These are phyloP conservation scores for Fomitopsis serialis DNA, from an alignment of 768 basidiomycete genomes.

Conservation along the genomic window DNA sequence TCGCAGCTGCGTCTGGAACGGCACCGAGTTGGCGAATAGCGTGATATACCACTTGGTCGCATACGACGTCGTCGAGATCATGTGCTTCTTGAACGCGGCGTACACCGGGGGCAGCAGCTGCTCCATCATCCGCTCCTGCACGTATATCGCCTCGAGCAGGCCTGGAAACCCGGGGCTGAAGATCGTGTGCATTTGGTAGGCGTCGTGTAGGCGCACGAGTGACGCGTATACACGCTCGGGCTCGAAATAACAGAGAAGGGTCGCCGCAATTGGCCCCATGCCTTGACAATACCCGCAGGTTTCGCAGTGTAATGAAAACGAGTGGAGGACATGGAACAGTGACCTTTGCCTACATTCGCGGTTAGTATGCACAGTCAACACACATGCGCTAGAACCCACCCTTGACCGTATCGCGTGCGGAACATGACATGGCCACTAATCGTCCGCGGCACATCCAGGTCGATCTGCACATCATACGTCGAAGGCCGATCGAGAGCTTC, in stretches of 20 bases:
- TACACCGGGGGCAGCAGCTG: constrained; percentile 88
- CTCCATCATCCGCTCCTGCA: constrained; percentile 88
- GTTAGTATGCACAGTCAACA: not conserved
- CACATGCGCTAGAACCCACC: constrained; percentile 48
- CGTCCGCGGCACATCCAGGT: constrained; percentile 94
- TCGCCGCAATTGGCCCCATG: constrained; percentile 97
- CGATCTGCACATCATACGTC: constrained; percentile 92
- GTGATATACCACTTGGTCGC: constrained; percentile 99
- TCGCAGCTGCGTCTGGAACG: constrained; percentile 90
- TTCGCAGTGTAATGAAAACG: constrained; percentile 79
- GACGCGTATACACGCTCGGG: constrained; percentile 84
- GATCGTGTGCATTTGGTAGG: constrained; percentile 81
- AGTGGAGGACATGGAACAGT: constrained; percentile 91
- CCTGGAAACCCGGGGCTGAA: constrained; percentile 96
- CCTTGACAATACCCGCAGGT: constrained; percentile 97
- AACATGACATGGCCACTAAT: constrained; percentile 95
- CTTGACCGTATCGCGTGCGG: constrained; percentile 90
- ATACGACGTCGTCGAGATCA: constrained; percentile 90
- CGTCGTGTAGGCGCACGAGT: constrained; percentile 84
- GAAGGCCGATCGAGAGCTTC: constrained; percentile 76
- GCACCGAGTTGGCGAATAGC: constrained; percentile 90
- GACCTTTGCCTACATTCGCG: constrained; percentile 75
- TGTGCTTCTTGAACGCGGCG: constrained; percentile 77
- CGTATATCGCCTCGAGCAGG: constrained; percentile 90
- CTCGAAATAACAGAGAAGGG: constrained; percentile 88